Evolutionary conservation across 371 early-diverging fungal genomes (phyloP).

Genomic region (Smittium culicis): DNA sequence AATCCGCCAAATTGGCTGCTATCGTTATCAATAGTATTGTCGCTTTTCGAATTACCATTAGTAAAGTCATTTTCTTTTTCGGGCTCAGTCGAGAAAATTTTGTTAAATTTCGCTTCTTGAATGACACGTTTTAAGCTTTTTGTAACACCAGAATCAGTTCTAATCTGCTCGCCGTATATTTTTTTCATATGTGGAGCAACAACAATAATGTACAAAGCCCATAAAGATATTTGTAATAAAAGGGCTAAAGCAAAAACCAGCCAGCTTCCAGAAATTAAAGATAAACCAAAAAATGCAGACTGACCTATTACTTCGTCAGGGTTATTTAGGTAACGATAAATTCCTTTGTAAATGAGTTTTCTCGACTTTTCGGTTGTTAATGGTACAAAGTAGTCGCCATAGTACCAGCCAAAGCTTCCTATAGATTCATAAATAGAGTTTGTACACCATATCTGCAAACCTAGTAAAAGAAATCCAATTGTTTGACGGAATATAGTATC

Average conservation of each 20-base stretch:
- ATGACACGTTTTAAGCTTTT: constrained; percentile 29
- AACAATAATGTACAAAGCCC: constrained; percentile 64
- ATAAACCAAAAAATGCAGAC: constrained; percentile 77
- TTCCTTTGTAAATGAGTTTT: constrained; percentile 60
- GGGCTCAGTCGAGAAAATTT: constrained; percentile 16
- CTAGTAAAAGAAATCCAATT: constrained; percentile 38
- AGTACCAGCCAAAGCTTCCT: constrained; percentile 81
- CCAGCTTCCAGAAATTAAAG: constrained; percentile 64
- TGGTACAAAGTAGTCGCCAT: constrained; percentile 35
- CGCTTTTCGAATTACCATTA: too few relatives aligned
- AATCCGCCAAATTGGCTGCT: too few relatives aligned
- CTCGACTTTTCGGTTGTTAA: constrained; percentile 38
- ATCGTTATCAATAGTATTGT: too few relatives aligned
- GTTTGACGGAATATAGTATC: constrained; percentile 4
- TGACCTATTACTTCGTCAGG: constrained; percentile 82
- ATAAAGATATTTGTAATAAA: constrained; percentile 60
- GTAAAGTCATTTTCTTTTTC: not conserved
- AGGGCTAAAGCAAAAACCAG: constrained; percentile 61
- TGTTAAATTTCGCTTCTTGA: constrained; percentile 21
- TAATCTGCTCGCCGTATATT: constrained; percentile 62
- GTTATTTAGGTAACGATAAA: constrained; percentile 76
- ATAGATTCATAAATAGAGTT: constrained; percentile 71
- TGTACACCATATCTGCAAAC: constrained; percentile 73
- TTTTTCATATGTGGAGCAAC: constrained; percentile 73
- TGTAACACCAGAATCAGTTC: constrained; percentile 60